Evolutionary conservation across 2,329 filamentous ascomycete species (phyloP), one percentile per base, ranked within the genome.

Genomic region (Tothia fuscella): DNA sequence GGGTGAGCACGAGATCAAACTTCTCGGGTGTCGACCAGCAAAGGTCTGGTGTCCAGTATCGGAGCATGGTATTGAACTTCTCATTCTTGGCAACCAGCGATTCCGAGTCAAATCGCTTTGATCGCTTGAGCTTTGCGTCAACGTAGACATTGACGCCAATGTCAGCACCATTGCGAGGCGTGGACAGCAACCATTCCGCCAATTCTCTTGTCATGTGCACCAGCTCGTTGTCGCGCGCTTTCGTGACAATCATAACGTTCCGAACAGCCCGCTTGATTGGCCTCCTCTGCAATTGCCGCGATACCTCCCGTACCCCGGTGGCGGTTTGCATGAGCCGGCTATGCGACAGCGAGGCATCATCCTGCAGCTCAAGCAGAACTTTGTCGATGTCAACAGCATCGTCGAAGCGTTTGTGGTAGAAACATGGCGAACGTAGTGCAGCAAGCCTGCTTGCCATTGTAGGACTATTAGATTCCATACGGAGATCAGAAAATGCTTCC

Each of bases 181-280:
- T 95, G 47, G 74, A 75, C 46, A 98, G 73, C 25, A 98, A 71
- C 86, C 89, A 98, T 51, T 80, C 76, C 9, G 89, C 71, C 45
- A 98, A 68, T 58, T 98, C 87, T 45, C 84, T 76, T 2, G 91
- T 98, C 50, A 95, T 70, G 51, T 82, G 76, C 25, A 98, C 89
- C 13, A 98, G 72, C 51, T 85, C 78, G 56, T 98, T 96, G 64
- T 98, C 91, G 48, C 91, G 78, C 17, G 91, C 91, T 64, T 96
- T 98, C 47, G 91, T 98, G 49, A 98, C 85, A 54, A 98, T 94
- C 91, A 98, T 96, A 55, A 98, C 76, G 58, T 86, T 95, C 55
- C 77, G 78, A 35, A 98, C 88, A 9, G 88, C 88, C 50, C 88
- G 80, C 63, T 84, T 91, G 61, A 96, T 86, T 17, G 91, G 89